Evolutionary conservation across 2,329 filamentous ascomycete genomes (phyloP).

Genomic region (Claviceps africana): DNA sequence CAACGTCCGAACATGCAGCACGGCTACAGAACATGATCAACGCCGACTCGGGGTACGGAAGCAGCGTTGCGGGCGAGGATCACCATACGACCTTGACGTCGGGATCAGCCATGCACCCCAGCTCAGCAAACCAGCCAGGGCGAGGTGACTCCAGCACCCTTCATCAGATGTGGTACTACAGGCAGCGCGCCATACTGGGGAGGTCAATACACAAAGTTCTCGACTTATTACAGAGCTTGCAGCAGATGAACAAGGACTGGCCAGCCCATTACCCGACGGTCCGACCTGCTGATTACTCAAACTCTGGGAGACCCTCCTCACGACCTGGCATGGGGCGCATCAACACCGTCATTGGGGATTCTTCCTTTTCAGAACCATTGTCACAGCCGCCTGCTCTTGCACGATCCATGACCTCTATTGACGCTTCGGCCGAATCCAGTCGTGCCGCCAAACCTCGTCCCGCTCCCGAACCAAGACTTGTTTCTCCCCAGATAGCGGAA

Average conservation of each 20-base stretch:
- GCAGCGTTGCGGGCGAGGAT: conserved; percentile 56
- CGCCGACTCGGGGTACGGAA: conserved; percentile 82
- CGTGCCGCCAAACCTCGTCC: conserved; percentile 48
- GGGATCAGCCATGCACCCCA: conserved; percentile 20
- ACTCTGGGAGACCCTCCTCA: conserved; percentile 32
- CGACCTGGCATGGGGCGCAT: conserved; percentile 51
- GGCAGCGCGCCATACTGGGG: conserved; percentile 74
- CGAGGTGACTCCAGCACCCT: conserved; percentile 61
- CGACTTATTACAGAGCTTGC: conserved; percentile 68
- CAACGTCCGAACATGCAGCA: conserved; percentile 66
- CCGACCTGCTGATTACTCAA: conserved; percentile 40
- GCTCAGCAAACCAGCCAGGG: conserved; percentile 29
- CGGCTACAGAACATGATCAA: conserved; percentile 71
- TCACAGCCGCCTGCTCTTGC: conserved; percentile 38
- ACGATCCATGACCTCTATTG: conserved; percentile 60
- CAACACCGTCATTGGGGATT: conserved; percentile 42
- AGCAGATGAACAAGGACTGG: conserved; percentile 83
- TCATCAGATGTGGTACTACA: conserved; percentile 88
- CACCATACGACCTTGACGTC: conserved; percentile 17
- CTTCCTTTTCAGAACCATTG: conserved; percentile 19
- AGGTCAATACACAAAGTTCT: conserved; percentile 78
- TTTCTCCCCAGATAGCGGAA: conserved; percentile 84
- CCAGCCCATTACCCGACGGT: conserved; percentile 89
- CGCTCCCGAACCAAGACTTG: conserved; percentile 60
- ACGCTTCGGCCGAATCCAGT: conserved; percentile 55